Evolutionary conservation across 1,284 basidiomycete genomes (phyloP).

Genomic region (Sporisorium scitamineum): DNA sequence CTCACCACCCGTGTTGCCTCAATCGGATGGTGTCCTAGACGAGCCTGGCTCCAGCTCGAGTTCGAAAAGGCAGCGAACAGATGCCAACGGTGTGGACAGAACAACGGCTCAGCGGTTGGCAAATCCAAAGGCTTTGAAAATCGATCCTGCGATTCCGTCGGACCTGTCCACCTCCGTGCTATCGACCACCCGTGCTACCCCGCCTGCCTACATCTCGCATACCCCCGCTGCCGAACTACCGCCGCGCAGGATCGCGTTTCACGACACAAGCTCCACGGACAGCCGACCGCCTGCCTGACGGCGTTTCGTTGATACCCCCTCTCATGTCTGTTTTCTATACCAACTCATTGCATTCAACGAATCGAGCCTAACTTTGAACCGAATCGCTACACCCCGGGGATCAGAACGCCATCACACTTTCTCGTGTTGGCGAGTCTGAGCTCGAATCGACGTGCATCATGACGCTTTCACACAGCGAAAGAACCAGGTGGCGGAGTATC

Average conservation of each 20-base stretch:
- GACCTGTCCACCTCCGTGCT: slow-evolving; percentile 2
- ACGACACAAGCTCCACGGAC: slow-evolving; percentile 15
- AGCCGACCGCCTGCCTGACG: background rate
- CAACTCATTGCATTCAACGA: background rate
- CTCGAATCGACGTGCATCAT: background rate
- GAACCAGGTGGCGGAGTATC: background rate
- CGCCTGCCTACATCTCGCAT: background rate
- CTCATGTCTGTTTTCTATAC: background rate
- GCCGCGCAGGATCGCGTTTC: slow-evolving; percentile 36
- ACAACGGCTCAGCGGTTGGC: background rate
- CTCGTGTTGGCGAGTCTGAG: background rate
- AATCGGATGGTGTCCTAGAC: background rate
- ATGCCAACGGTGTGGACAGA: no score
- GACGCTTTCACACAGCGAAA: background rate
- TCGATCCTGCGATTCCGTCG: slow-evolving; percentile 26
- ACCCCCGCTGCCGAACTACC: slow-evolving; percentile 7
- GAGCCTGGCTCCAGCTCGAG: background rate
- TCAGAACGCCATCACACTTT: background rate
- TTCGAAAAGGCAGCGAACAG: background rate
- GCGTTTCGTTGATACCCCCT: background rate
- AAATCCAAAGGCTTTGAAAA: slow-evolving; percentile 5
- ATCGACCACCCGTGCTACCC: background rate
- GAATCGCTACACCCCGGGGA: background rate
- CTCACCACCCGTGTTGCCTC: slow-evolving; percentile 2
- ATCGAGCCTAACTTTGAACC: background rate